Percentiles rank a stretch among this genome's conserved stretches.
phyloP scores from a whole-genome alignment of 345 rosid genomes.

The Erucastrum elatum region DNA sequence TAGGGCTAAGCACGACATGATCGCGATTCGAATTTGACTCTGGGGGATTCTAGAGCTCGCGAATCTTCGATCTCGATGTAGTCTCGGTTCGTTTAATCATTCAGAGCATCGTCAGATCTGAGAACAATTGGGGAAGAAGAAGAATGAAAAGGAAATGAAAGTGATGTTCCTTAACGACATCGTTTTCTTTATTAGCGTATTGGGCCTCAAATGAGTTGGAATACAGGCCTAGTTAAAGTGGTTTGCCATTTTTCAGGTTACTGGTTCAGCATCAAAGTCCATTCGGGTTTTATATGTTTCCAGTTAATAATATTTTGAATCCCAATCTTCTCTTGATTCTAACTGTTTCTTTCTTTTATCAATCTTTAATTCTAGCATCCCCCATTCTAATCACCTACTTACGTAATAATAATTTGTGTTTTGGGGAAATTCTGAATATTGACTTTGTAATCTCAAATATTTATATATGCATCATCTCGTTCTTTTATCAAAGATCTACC shows the following conservation, averaged over 20 bases:
- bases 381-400: too few relatives aligned
- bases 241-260: background rate
- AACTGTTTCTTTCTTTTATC: too few relatives aligned
- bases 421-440: too few relatives aligned
- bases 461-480: too few relatives aligned
- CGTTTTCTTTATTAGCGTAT: background rate
- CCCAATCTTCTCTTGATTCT: too few relatives aligned
- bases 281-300: too few relatives aligned
- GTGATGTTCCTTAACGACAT: background rate
- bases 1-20: constrained; percentile 84
- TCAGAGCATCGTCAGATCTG: constrained; percentile 36
- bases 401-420: too few relatives aligned
- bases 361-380: too few relatives aligned
- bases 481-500: too few relatives aligned
- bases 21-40: constrained; percentile 11
- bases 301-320: too few relatives aligned
- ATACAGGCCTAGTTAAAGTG: background rate
- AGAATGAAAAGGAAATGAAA: background rate
- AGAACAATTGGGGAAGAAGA: constrained; percentile 18
- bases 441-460: too few relatives aligned
- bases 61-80: background rate
- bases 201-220: background rate
- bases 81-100: background rate
- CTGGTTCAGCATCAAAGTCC: too few relatives aligned
- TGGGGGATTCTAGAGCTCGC: background rate